A percentile compares a stretch with the other conserved stretches of the same genome.
phyloP scores from a whole-genome alignment of 345 rosid species.

The Bruguiera sexangula region DNA sequence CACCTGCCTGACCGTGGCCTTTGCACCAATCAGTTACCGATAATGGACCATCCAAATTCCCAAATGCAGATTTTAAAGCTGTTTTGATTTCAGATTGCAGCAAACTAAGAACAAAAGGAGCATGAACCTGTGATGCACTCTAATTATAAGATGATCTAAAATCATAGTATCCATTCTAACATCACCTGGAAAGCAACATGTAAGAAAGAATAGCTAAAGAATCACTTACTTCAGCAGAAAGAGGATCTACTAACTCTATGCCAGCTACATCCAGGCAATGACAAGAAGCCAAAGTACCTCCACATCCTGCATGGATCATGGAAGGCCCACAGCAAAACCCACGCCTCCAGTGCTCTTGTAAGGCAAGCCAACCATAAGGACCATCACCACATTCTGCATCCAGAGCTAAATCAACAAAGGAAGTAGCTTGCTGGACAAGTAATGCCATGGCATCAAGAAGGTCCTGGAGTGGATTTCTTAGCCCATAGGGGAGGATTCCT shows the following conservation, averaged over 20 bases:
- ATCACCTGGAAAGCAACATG: slow-evolving; percentile 10
- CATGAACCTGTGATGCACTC: slow-evolving; percentile 55
- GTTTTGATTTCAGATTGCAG: slow-evolving; percentile 85
- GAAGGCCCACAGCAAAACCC: slow-evolving; percentile 95
- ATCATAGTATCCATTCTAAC: neutral
- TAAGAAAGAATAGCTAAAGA: slow-evolving; percentile 13
- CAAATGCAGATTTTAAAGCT: slow-evolving; percentile 86
- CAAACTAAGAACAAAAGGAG: slow-evolving; percentile 74
- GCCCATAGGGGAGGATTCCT: slow-evolving; percentile 72
- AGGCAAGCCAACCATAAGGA: slow-evolving; percentile 97
- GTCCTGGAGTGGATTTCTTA: slow-evolving; percentile 89
- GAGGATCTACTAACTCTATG: slow-evolving; percentile 88
- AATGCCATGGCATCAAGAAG: slow-evolving; percentile 85
- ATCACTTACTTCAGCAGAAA: slow-evolving; percentile 81
- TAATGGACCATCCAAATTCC: slow-evolving; percentile 82
- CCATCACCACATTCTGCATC: slow-evolving; percentile 95
- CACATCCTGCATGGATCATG: slow-evolving; percentile 97
- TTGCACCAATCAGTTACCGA: slow-evolving; percentile 92
- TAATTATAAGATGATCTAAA: slow-evolving; percentile 4
- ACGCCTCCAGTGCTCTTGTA: slow-evolving; percentile 94
- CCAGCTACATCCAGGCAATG: slow-evolving; percentile 97
- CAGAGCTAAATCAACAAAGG: slow-evolving; percentile 87
- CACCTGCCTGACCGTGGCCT: slow-evolving; percentile 68
- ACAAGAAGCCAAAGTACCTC: slow-evolving; percentile 91
- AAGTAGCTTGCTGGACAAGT: slow-evolving; percentile 96